phyloP scores from a whole-genome alignment of 768 basidiomycete species.

The Trametes cubensis region DNA sequence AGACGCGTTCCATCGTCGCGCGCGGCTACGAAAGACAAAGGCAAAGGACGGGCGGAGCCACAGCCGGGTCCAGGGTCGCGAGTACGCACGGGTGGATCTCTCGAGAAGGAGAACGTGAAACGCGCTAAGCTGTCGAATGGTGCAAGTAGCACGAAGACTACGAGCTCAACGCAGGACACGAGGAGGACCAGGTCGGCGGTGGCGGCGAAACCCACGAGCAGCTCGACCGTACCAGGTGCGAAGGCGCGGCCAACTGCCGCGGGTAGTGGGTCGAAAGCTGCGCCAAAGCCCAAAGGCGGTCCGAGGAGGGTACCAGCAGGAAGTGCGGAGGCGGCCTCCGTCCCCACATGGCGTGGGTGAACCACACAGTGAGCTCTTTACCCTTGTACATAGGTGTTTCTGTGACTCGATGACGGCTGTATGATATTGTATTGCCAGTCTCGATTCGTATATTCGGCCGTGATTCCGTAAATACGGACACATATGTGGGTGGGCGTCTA shows the following conservation, averaged over 20 bases:
- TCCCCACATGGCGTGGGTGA: conserved; percentile 54
- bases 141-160: neutral
- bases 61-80: conserved; percentile 21
- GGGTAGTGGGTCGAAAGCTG: conserved; percentile 1
- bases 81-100: conserved; percentile 14
- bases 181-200: conserved; percentile 5
- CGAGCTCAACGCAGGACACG: neutral
- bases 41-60: conserved; percentile 38
- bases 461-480: too few relatives aligned
- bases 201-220: conserved; percentile 10
- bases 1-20: neutral
- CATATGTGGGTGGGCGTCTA: too few relatives aligned
- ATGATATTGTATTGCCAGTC: too few relatives aligned
- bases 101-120: conserved; percentile 37
- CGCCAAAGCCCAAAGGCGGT: conserved; percentile 42
- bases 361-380: neutral
- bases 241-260: neutral
- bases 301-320: conserved; percentile 69
- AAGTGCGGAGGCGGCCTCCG: conserved; percentile 62
- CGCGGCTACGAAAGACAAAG: conserved; percentile 42
- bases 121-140: conserved; percentile 22
- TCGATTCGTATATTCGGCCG: too few relatives aligned
- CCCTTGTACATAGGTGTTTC: neutral
- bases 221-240: neutral
- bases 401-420: too few relatives aligned